Conservation (phyloP, 2,329 filamentous ascomycete genomes). For the Cladosporium sp. region DNA sequence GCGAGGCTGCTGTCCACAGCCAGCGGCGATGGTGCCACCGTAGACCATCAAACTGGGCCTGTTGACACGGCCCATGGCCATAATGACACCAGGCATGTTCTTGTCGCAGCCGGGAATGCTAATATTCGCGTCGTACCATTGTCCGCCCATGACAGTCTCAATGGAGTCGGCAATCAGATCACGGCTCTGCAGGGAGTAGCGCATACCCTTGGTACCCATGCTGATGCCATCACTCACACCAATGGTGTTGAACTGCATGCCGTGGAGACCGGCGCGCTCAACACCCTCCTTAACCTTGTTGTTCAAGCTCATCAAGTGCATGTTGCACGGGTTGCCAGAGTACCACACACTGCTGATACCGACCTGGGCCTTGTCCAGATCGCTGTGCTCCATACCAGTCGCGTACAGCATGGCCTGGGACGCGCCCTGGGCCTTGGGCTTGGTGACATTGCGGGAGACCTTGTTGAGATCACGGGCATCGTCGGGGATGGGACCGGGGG, state of each 20-base stretch:
- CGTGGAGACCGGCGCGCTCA: conserved; percentile 69
- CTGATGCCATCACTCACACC: conserved; percentile 96
- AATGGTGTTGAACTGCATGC: conserved; percentile 98
- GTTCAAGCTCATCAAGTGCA: conserved; percentile 92
- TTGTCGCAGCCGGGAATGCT: conserved; percentile 98
- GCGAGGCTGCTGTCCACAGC: conserved; percentile 71
- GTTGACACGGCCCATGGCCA: conserved; percentile 91
- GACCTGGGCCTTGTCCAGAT: conserved; percentile 95
- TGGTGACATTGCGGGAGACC: conserved; percentile 78
- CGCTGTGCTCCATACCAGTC: conserved; percentile 76
- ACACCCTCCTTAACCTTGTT: conserved; percentile 69
- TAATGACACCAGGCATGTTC: conserved; percentile 80
- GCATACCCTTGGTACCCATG: conserved; percentile 97
- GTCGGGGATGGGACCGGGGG: conserved; percentile 21
- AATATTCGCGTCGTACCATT: conserved; percentile 98
- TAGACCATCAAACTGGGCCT: conserved; percentile 96
- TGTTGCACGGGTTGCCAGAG: conserved; percentile 97
- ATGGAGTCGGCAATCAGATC: conserved; percentile 98
- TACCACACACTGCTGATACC: conserved; percentile 99
- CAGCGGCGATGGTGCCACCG: conserved; percentile 87
- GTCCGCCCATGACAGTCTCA: conserved; percentile 97
- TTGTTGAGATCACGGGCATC: conserved; percentile 61
- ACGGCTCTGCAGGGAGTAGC: conserved; percentile 74
- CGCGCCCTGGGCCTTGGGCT: conserved; percentile 95
- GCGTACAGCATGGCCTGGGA: conserved; percentile 99